Conservation (phyloP, 2,329 filamentous ascomycete genomes). For the Pseudogymnoascus sp. region DNA sequence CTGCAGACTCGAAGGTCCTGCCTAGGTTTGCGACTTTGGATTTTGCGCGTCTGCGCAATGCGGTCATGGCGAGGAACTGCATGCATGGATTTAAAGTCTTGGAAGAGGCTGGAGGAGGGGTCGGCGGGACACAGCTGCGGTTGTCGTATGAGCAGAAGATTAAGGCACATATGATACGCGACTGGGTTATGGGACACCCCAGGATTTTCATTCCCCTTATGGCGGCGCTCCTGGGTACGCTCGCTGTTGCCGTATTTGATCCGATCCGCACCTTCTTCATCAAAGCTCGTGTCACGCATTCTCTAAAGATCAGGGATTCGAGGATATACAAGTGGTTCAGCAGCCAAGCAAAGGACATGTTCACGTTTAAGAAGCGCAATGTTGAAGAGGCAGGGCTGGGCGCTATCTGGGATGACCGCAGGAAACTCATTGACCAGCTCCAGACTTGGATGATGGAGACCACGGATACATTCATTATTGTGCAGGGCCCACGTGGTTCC, state of each 20-base stretch:
- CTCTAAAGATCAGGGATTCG: slow-evolving; percentile 68
- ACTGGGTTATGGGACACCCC: slow-evolving; percentile 82
- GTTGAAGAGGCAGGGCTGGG: slow-evolving; percentile 64
- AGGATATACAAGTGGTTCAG: slow-evolving; percentile 75
- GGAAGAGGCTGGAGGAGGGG: slow-evolving; percentile 66
- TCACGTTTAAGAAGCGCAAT: slow-evolving; percentile 51
- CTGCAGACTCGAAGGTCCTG: slow-evolving; percentile 76
- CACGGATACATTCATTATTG: slow-evolving; percentile 84
- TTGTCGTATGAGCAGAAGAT: slow-evolving; percentile 77
- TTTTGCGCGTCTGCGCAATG: slow-evolving; percentile 65
- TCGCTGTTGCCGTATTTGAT: slow-evolving; percentile 87
- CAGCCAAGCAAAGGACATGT: slow-evolving; percentile 59
- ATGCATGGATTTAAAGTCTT: slow-evolving; percentile 75
- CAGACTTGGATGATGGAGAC: slow-evolving; percentile 83
- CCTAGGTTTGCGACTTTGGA: slow-evolving; percentile 77
- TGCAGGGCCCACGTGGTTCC: slow-evolving; percentile 86
- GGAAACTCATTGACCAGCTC: slow-evolving; percentile 73
- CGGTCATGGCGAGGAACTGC: slow-evolving; percentile 86
- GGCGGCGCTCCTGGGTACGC: slow-evolving; percentile 71
- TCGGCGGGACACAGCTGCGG: slow-evolving; percentile 67
- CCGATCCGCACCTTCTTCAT: slow-evolving; percentile 92
- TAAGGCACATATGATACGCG: slow-evolving; percentile 72
- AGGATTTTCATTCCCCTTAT: slow-evolving; percentile 79
- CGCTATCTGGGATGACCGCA: slow-evolving; percentile 82
- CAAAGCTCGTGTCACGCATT: slow-evolving; percentile 75